Base-by-base conservation (phyloP, 2,329 filamentous ascomycete genomes). In the Talaromyces verruculosus region DNA sequence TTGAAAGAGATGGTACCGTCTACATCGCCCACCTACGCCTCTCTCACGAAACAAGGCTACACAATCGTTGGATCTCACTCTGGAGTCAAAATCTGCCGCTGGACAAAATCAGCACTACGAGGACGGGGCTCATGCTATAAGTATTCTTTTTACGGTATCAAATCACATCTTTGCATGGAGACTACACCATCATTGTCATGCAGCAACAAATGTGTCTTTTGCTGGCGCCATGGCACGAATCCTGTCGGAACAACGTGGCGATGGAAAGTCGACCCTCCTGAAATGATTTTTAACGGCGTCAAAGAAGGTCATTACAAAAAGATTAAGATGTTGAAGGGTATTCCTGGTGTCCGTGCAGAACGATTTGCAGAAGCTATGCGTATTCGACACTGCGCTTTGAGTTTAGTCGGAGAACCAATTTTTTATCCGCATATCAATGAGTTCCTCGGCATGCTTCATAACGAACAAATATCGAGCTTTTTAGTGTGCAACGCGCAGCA, bases 391-490 rank as follows among this genome's bases (percentile, higher is more conserved):
- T 99, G 94, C 77, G 95, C 95, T 0, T 83, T 99, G 55, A 92
- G 89, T 70, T 84, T 99, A 10, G 95, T 99, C 25, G 94, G 95
- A 71, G 94, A 99, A 78, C 94, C 94, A n/a, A 97, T 97, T 72
- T 98, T 98, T 81, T 98, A 98, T 78, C 95, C 95, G 10, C 89
- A 96, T 74, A 98, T 98, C 83, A 97, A 99, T 78, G 90, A 93
- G 74, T 93, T 98, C 73, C 83, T 96, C 0, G 85, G 82, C 11
- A 87, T 98, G 84, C 84, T 99, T 69, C 94, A 98, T 80, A 82
- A 78, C 13, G 91, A 96, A 76, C 89, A 88, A 71, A 97, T 98
- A 71, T 96, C 92, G 2, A 95, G 91, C 37, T 99, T 98, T 81
- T 83, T 98, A 0, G 95, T 99, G 66, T 98, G 94, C 83, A 98